A percentile compares a stretch with the other conserved stretches of the same genome.
These are phyloP conservation scores for Trypanosoma rangeli DNA, from an alignment of 208 protist genomes.

Conservation along the genomic window DNA sequence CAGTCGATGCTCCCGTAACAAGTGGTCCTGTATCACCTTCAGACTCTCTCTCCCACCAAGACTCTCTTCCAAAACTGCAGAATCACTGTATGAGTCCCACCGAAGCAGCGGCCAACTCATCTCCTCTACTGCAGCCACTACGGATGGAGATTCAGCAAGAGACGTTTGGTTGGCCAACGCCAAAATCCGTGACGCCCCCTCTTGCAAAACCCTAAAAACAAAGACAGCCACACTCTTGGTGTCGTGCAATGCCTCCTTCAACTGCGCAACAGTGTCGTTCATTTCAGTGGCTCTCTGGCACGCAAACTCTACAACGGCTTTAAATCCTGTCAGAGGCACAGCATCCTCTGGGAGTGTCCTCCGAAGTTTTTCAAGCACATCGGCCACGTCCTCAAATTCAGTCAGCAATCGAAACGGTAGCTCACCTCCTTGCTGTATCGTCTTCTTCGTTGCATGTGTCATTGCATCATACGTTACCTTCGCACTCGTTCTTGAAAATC, in stretches of 20 bases:
- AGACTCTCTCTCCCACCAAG: neutral
- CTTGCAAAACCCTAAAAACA: conserved; percentile 8
- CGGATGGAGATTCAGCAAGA: neutral
- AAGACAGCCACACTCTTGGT: neutral
- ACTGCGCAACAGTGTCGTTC: neutral
- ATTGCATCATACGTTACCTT: neutral
- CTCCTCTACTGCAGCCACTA: neutral
- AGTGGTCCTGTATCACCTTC: conserved; percentile 8
- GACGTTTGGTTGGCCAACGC: neutral
- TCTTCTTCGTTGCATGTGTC: neutral
- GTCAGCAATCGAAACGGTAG: conserved; percentile 10
- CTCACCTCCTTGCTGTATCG: neutral
- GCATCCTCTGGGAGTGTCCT: neutral
- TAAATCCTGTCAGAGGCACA: neutral
- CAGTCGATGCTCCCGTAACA: neutral
- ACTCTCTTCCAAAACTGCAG: neutral
- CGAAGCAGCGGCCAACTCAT: neutral
- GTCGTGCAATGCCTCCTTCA: neutral
- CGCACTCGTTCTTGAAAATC: neutral
- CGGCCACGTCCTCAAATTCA: neutral
- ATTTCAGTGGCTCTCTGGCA: conserved; percentile 1
- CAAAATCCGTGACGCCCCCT: neutral
- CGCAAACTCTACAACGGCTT: neutral
- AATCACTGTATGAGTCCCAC: neutral
- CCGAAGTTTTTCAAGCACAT: conserved; percentile 11